These are phyloP conservation scores for Podila horticola DNA, from an alignment of 192 early-diverging fungal species.

Conservation along the genomic window DNA sequence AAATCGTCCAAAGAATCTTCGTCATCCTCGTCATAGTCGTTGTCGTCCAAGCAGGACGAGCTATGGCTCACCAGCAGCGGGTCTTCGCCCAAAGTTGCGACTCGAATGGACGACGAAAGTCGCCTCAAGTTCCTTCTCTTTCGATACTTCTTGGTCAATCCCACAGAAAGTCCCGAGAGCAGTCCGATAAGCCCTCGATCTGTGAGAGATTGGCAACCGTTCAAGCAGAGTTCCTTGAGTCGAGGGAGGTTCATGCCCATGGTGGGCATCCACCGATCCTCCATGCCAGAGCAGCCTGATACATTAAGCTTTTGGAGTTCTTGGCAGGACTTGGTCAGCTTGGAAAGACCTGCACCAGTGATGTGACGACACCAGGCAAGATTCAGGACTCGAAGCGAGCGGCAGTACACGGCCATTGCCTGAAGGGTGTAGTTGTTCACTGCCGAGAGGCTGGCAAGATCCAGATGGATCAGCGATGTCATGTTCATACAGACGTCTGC, in stretches of 20 bases:
- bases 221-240: slow-evolving; percentile 55
- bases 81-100: slow-evolving; percentile 29
- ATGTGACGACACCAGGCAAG: slow-evolving; percentile 63
- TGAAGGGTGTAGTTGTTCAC: slow-evolving; percentile 57
- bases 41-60: slow-evolving; percentile 2
- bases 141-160: slow-evolving; percentile 21
- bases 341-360: slow-evolving; percentile 47
- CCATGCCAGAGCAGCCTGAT: slow-evolving; percentile 56
- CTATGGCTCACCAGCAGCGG: slow-evolving; percentile 22
- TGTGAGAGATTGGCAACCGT: slow-evolving; percentile 53
- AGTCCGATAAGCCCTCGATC: slow-evolving; percentile 41
- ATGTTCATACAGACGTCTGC: slow-evolving; percentile 48
- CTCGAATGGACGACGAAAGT: slow-evolving; percentile 21
- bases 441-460: slow-evolving; percentile 50
- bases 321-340: slow-evolving; percentile 46
- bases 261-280: slow-evolving; percentile 49
- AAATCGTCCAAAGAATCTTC: slow-evolving; percentile 4
- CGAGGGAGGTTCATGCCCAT: slow-evolving; percentile 53
- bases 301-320: slow-evolving; percentile 51
- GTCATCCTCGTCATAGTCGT: slow-evolving; percentile 16
- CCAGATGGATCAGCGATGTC: slow-evolving; percentile 45
- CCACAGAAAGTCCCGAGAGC: slow-evolving; percentile 20
- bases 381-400: slow-evolving; percentile 52
- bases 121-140: slow-evolving; percentile 20
- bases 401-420: slow-evolving; percentile 49